These are phyloP conservation scores for Nematodospora valgi DNA, from an alignment of 805 yeast genomes.

Conservation along the genomic window DNA sequence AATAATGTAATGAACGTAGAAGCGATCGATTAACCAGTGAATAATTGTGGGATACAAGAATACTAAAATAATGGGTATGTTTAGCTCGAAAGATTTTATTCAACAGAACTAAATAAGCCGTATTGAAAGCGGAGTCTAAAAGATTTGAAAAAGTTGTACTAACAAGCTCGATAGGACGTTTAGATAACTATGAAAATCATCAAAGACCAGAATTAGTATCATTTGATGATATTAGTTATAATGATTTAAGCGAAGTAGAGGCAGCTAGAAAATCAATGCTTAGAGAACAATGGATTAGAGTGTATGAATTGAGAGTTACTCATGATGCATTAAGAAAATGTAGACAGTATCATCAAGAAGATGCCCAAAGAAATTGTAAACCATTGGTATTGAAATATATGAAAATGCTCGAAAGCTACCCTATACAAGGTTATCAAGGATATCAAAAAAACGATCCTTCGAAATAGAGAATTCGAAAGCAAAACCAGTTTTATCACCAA, in stretches of 20 bases:
- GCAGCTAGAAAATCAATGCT: conserved; percentile 74
- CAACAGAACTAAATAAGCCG: no score
- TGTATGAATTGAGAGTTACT: conserved; percentile 61
- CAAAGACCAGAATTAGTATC: conserved; percentile 69
- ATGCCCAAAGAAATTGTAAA: conserved; percentile 68
- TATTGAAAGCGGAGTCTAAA: background rate
- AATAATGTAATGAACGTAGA: no score
- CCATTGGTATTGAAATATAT: conserved; percentile 74
- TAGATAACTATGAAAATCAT: conserved; percentile 39
- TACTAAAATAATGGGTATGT: conserved; percentile 6
- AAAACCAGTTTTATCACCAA: no score
- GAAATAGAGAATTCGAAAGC: no score
- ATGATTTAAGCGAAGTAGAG: conserved; percentile 57
- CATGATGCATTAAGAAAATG: conserved; percentile 77
- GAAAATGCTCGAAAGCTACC: conserved; percentile 69
- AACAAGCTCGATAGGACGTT: conserved; percentile 15
- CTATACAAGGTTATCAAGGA: conserved; percentile 73
- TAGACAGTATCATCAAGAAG: conserved; percentile 54
- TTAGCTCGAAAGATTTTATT: background rate
- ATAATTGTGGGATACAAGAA: background rate
- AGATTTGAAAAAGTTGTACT: conserved; percentile 1
- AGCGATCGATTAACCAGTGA: background rate
- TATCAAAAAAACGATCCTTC: conserved; percentile 87
- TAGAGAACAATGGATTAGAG: conserved; percentile 77
- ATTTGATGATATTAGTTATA: conserved; percentile 78